phyloP scores from a whole-genome alignment of 441 rosid genomes.

The Croton laevigatus region DNA sequence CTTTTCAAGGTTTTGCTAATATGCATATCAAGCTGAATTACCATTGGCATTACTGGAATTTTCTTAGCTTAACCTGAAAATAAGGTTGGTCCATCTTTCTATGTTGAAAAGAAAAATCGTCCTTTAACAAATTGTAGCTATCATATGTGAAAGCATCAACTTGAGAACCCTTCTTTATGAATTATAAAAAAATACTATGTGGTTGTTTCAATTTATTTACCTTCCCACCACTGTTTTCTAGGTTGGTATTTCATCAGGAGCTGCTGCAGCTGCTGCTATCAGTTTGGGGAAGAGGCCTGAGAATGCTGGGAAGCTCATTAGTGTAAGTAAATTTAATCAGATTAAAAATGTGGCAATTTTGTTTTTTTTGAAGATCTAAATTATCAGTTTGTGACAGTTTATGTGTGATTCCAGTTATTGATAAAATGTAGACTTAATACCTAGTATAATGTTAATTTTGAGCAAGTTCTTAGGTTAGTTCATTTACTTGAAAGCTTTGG shows the following conservation, averaged over 20 bases:
- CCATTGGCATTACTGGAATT: neutral
- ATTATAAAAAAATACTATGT: neutral
- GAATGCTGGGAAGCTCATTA: slow-evolving; percentile 84
- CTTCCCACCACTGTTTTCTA: slow-evolving; percentile 20
- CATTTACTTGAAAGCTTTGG: neutral
- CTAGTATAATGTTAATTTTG: too few relatives aligned
- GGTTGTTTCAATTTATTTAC: slow-evolving; percentile 5
- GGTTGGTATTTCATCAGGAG: slow-evolving; percentile 98
- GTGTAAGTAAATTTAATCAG: slow-evolving; percentile 39
- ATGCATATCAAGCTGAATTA: neutral
- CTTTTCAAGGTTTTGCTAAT: slow-evolving; percentile 6
- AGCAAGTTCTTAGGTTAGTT: neutral
- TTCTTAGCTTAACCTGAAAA: slow-evolving; percentile 6
- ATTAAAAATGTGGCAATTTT: neutral
- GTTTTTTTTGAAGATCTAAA: neutral
- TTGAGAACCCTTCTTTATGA: neutral
- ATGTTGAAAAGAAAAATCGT: neutral
- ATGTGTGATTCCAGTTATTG: neutral
- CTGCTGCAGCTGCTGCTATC: slow-evolving; percentile 86
- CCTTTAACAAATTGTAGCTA: neutral
- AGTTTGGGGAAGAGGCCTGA: slow-evolving; percentile 77
- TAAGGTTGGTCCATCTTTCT: neutral
- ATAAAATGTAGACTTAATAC: neutral
- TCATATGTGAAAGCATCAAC: slow-evolving; percentile 4
- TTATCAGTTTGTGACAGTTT: neutral